These are phyloP conservation scores for Suhomyces faveliae DNA, from an alignment of 805 yeast species.

Conservation along the genomic window DNA sequence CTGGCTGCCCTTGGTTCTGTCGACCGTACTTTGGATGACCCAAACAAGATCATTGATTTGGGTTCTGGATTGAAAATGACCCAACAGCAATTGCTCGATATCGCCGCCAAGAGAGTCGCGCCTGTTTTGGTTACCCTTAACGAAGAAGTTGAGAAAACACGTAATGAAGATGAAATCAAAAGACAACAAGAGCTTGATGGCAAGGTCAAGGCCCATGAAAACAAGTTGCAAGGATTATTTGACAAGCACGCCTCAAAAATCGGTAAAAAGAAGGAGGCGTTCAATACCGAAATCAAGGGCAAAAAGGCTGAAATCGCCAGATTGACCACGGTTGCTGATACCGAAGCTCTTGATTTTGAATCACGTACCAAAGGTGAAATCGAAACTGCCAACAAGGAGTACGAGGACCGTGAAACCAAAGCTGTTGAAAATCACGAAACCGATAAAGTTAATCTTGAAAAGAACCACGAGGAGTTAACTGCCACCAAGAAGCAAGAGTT, in stretches of 20 bases:
- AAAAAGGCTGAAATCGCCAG: constrained; percentile 25
- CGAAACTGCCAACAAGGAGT: constrained; percentile 44
- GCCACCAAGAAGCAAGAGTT: constrained; percentile 45
- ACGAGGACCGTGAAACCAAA: constrained; percentile 43
- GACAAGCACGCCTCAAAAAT: constrained; percentile 38
- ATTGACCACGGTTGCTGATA: constrained; percentile 27
- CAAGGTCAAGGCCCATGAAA: constrained; percentile 35
- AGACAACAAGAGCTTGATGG: constrained; percentile 37
- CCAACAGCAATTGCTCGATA: constrained; percentile 53
- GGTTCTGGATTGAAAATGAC: constrained; percentile 56
- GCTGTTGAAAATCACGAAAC: constrained; percentile 47
- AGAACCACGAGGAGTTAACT: constrained; percentile 45
- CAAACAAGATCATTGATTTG: constrained; percentile 47
- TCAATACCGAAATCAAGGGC: constrained; percentile 42
- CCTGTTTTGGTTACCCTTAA: constrained; percentile 53
- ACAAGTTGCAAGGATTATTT: constrained; percentile 35
- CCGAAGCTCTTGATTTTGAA: constrained; percentile 38
- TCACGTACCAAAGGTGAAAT: constrained; percentile 42
- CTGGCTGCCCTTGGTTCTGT: constrained; percentile 47
- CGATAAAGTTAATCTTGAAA: constrained; percentile 42
- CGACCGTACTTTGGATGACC: constrained; percentile 46
- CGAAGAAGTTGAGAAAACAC: constrained; percentile 45
- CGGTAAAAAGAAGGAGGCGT: constrained; percentile 35
- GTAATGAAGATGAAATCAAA: constrained; percentile 43
- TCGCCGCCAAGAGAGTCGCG: constrained; percentile 54